Percentiles rank a stretch among this genome's conserved stretches.
These are phyloP conservation scores for Hygrophila difformis DNA, from an alignment of 257 asterid species.

Conservation along the genomic window DNA sequence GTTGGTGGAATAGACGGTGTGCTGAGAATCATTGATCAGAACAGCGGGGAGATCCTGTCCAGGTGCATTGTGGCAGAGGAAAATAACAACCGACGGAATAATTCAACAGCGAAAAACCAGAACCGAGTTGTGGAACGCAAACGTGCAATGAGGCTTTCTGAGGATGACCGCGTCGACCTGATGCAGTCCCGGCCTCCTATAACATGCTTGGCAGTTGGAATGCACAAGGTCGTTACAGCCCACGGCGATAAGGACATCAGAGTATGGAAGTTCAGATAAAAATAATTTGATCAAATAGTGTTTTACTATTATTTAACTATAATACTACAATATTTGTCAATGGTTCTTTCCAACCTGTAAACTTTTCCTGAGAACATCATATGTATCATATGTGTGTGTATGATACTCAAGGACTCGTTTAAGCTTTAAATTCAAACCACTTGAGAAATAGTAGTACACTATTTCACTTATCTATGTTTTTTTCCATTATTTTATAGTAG, in stretches of 20 bases:
- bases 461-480: too few relatives aligned
- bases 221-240: conserved; percentile 81
- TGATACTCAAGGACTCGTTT: too few relatives aligned
- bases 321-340: too few relatives aligned
- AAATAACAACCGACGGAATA: conserved; percentile 18
- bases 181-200: conserved; percentile 65
- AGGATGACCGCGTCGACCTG: conserved; percentile 54
- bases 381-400: too few relatives aligned
- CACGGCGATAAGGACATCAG: conserved; percentile 47
- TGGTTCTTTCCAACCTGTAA: too few relatives aligned
- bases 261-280: conserved; percentile 53
- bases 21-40: conserved; percentile 65
- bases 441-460: too few relatives aligned
- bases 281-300: too few relatives aligned
- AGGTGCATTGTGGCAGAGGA: conserved; percentile 46
- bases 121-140: conserved; percentile 27
- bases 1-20: conserved; percentile 94
- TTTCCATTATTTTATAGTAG: too few relatives aligned
- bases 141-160: conserved; percentile 40
- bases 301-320: too few relatives aligned
- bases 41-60: conserved; percentile 56
- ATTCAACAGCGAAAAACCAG: conserved; percentile 21
- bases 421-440: too few relatives aligned
- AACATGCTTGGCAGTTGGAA: conserved; percentile 77
- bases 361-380: too few relatives aligned